phyloP scores from a whole-genome alignment of 2,329 filamentous ascomycete species.

The Fusarium illudens region DNA sequence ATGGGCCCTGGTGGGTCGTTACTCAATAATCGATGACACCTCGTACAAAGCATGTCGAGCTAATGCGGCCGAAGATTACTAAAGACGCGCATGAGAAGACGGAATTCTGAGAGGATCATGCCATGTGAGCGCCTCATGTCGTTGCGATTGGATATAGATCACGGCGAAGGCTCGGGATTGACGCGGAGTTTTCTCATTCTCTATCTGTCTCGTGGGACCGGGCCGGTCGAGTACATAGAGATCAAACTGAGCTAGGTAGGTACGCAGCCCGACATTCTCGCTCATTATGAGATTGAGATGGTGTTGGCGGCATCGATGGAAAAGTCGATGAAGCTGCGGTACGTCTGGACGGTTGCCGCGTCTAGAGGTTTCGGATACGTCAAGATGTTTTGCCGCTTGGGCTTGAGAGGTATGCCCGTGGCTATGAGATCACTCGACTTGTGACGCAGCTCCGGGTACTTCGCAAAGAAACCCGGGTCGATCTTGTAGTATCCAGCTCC shows the following conservation, averaged over 20 bases:
- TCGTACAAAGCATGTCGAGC: conserved; percentile 4
- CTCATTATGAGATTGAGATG: conserved; percentile 21
- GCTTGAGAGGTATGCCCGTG: conserved; percentile 43
- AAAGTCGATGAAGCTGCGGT: conserved; percentile 47
- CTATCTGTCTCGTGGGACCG: not conserved
- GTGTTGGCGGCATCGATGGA: conserved; percentile 40
- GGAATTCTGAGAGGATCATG: not conserved
- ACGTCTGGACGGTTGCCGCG: conserved; percentile 42
- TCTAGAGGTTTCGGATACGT: conserved; percentile 44
- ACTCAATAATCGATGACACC: conserved; percentile 34
- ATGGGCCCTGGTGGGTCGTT: conserved; percentile 26
- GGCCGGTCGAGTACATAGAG: not conserved
- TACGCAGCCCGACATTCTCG: not conserved
- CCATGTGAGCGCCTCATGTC: conserved; percentile 10
- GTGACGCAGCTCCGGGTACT: conserved; percentile 46
- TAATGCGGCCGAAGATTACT: not conserved
- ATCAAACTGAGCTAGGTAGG: not conserved
- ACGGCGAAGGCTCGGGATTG: not conserved
- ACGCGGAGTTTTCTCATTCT: not conserved
- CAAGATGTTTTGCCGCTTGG: conserved; percentile 41
- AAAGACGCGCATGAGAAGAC: not conserved
- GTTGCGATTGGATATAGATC: not conserved
- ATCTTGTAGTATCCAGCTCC: conserved; percentile 47
- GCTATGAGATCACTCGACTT: conserved; percentile 39
- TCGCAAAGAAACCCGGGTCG: conserved; percentile 45